Evolutionary conservation across 78 protist species (phyloP).

Genomic region (Abeoforma whisleri): DNA sequence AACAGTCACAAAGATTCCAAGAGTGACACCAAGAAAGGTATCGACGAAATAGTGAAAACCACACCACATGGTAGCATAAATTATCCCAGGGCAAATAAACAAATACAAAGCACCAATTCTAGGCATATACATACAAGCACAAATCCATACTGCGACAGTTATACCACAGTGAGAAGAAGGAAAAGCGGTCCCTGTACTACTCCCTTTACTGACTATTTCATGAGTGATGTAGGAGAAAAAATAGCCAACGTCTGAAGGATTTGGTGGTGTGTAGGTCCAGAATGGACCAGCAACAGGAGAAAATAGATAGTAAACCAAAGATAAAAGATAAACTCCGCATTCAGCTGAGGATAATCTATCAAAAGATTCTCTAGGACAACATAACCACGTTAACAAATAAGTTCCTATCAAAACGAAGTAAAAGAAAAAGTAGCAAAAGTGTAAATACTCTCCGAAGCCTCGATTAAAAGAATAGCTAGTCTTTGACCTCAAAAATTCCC

Average conservation of each 20-base stretch:
- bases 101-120: constrained; percentile 14
- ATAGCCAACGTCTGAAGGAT: constrained; percentile 34
- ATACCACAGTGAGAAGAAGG: constrained; percentile 37
- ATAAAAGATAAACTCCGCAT: constrained; percentile 10
- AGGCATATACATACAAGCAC: not conserved
- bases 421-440: constrained; percentile 39
- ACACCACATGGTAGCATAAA: constrained; percentile 44
- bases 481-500: constrained; percentile 11
- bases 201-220: constrained; percentile 1
- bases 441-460: constrained; percentile 21
- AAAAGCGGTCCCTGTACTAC: constrained; percentile 32
- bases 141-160: constrained; percentile 23
- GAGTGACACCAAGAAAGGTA: constrained; percentile 11
- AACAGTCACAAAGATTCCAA: not conserved
- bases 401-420: constrained; percentile 38
- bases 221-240: constrained; percentile 18
- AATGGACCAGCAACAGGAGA: constrained; percentile 35
- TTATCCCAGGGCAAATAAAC: constrained; percentile 14
- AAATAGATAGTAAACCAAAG: constrained; percentile 17
- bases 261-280: constrained; percentile 23
- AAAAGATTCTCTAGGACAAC: constrained; percentile 13
- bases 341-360: constrained; percentile 1
- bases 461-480: not conserved
- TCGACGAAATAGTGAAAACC: constrained; percentile 39
- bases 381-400: not conserved